Percentiles rank a stretch among this genome's conserved stretches.
Conservation (phyloP, 768 basidiomycete species). For the Panaeolus cyanescens region DNA sequence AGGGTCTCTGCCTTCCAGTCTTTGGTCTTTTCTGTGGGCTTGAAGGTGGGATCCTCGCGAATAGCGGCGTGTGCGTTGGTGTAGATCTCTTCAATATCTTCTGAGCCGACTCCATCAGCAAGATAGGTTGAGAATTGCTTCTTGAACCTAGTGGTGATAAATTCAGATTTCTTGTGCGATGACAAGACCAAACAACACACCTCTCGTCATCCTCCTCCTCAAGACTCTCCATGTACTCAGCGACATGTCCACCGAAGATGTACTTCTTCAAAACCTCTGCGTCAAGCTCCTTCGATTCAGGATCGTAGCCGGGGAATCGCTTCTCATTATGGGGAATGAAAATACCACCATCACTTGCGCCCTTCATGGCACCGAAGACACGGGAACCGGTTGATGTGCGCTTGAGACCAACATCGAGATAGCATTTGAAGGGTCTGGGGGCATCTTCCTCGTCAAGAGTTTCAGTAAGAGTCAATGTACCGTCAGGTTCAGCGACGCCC, state of each 20-base stretch:
- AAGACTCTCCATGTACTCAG: constrained; percentile 99
- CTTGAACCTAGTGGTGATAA: constrained; percentile 69
- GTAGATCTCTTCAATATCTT: constrained; percentile 97
- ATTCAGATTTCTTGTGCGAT: background rate
- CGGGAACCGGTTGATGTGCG: constrained; percentile 97
- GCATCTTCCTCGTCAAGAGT: constrained; percentile 88
- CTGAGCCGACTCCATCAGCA: constrained; percentile 92
- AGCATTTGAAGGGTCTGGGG: constrained; percentile 98
- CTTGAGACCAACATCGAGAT: constrained; percentile 97
- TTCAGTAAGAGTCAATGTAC: constrained; percentile 82
- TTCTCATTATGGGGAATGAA: constrained; percentile 97
- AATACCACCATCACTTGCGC: constrained; percentile 96
- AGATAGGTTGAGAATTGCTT: constrained; percentile 97
- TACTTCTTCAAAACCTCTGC: constrained; percentile 96
- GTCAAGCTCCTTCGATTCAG: constrained; percentile 90
- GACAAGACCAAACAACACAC: constrained; percentile 35
- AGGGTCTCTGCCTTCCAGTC: constrained; percentile 89
- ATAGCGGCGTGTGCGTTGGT: constrained; percentile 92
- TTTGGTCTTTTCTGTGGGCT: constrained; percentile 83
- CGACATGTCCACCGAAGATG: constrained; percentile 96
- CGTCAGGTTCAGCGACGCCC: constrained; percentile 91
- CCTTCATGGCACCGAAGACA: constrained; percentile 98
- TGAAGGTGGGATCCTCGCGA: constrained; percentile 91
- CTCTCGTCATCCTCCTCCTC: constrained; percentile 99
- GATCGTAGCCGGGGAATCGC: constrained; percentile 97